Percentiles rank a stretch among this genome's conserved stretches.
These are phyloP conservation scores for Westerdykella ornata DNA, from an alignment of 2,329 filamentous ascomycete genomes.

Conservation along the genomic window DNA sequence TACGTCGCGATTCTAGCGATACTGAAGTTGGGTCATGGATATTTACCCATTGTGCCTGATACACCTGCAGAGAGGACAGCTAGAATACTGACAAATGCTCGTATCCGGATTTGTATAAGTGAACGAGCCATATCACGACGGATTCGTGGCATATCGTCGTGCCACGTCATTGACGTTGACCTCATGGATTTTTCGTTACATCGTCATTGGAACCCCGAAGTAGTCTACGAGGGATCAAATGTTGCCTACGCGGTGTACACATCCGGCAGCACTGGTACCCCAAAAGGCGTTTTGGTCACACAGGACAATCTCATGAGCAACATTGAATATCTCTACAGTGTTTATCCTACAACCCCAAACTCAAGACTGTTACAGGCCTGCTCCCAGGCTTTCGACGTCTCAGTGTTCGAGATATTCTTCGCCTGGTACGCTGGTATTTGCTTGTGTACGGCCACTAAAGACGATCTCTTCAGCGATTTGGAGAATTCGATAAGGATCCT, in stretches of 20 bases:
- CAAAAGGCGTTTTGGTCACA: conserved; percentile 73
- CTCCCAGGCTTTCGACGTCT: conserved; percentile 79
- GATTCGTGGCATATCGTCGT: conserved; percentile 6
- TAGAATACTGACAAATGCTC: conserved; percentile 57
- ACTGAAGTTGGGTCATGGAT: conserved; percentile 68
- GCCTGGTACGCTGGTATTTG: conserved; percentile 73
- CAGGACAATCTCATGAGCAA: conserved; percentile 72
- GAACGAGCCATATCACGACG: conserved; percentile 14
- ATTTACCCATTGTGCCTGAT: conserved; percentile 71
- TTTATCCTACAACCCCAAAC: conserved; percentile 54
- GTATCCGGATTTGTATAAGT: conserved; percentile 45
- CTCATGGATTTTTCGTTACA: conserved; percentile 26
- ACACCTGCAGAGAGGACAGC: conserved; percentile 57
- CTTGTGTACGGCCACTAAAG: conserved; percentile 67
- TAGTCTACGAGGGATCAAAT: conserved; percentile 42
- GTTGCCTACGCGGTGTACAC: conserved; percentile 76
- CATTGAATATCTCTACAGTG: conserved; percentile 55
- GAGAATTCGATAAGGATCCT: conserved; percentile 60
- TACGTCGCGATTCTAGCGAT: conserved; percentile 70
- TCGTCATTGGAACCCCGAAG: conserved; percentile 32
- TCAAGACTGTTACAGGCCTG: conserved; percentile 73
- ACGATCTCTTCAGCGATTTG: conserved; percentile 66
- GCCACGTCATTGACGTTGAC: conserved; percentile 26
- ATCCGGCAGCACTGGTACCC: conserved; percentile 72
- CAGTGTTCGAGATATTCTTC: conserved; percentile 86